Percentiles rank a stretch among this genome's conserved stretches.
Conservation (phyloP, 73 alveolate genomes). For the Blepharisma stoltei region DNA sequence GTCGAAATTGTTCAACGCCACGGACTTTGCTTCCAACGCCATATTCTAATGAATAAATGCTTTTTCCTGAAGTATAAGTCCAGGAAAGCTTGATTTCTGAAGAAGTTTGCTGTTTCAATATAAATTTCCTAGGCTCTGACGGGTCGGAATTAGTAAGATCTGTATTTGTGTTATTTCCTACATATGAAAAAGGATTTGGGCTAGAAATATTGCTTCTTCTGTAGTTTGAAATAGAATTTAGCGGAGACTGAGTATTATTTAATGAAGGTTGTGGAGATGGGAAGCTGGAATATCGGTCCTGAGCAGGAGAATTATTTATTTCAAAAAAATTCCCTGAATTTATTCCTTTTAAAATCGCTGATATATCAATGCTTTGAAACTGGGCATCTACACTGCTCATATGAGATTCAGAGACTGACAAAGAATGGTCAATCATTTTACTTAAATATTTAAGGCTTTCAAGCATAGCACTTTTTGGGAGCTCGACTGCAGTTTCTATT, state of each 20-base stretch:
- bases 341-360: neutral
- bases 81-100: slow-evolving; percentile 12
- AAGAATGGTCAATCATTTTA: neutral
- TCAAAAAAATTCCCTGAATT: neutral
- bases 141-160: neutral
- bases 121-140: neutral
- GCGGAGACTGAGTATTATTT: neutral
- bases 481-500: neutral
- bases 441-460: slow-evolving; percentile 7
- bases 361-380: neutral
- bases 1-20: slow-evolving; percentile 51
- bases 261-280: neutral
- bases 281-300: neutral
- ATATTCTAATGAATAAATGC: slow-evolving; percentile 42
- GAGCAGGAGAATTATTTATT: neutral
- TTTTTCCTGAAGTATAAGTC: neutral
- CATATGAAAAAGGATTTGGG: slow-evolving; percentile 1
- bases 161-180: neutral
- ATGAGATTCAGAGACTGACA: neutral
- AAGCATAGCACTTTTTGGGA: slow-evolving; percentile 6
- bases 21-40: slow-evolving; percentile 52
- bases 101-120: slow-evolving; percentile 12
- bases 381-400: neutral
- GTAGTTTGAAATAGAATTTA: neutral
- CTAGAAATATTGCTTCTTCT: neutral